Percentiles rank a stretch among this genome's conserved stretches.
These are phyloP conservation scores for Suillus tomentosus DNA, from an alignment of 768 basidiomycete species.

Conservation along the genomic window DNA sequence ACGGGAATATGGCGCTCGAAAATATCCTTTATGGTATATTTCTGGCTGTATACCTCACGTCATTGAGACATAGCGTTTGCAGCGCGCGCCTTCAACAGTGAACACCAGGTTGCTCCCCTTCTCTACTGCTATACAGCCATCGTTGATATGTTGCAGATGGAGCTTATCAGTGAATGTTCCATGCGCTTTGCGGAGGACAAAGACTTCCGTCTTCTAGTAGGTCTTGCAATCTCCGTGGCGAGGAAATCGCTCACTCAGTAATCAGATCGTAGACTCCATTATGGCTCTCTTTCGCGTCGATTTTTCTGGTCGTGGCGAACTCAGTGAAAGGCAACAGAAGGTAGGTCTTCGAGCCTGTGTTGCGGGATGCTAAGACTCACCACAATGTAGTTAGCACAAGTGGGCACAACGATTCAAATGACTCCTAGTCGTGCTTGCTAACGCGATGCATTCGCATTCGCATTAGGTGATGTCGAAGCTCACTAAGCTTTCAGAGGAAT, in stretches of 20 bases:
- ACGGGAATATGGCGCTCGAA: slow-evolving; percentile 81
- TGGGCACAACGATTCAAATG: slow-evolving; percentile 26
- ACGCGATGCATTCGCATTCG: slow-evolving; percentile 6
- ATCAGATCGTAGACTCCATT: slow-evolving; percentile 90
- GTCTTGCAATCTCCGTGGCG: slow-evolving; percentile 2
- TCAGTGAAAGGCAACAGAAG: slow-evolving; percentile 94
- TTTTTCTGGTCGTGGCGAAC: slow-evolving; percentile 89
- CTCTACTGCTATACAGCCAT: slow-evolving; percentile 10
- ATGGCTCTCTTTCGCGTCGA: slow-evolving; percentile 97
- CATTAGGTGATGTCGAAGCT: slow-evolving; percentile 86
- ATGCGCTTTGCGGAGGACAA: slow-evolving; percentile 89
- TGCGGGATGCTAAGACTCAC: slow-evolving; percentile 16
- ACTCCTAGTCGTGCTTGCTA: not conserved
- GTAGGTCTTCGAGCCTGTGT: slow-evolving; percentile 34
- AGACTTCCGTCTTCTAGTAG: slow-evolving; percentile 72
- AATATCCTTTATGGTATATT: slow-evolving; percentile 86
- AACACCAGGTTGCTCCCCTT: slow-evolving; percentile 69
- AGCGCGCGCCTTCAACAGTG: slow-evolving; percentile 91
- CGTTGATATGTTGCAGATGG: slow-evolving; percentile 58
- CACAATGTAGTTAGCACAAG: slow-evolving; percentile 74
- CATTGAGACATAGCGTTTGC: slow-evolving; percentile 20
- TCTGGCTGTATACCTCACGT: not conserved
- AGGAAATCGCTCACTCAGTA: slow-evolving; percentile 15
- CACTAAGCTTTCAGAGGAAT: slow-evolving; percentile 90
- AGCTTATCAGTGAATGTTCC: slow-evolving; percentile 88